phyloP scores from a whole-genome alignment of 768 basidiomycete species.

The Leccinum subgranulosum region DNA sequence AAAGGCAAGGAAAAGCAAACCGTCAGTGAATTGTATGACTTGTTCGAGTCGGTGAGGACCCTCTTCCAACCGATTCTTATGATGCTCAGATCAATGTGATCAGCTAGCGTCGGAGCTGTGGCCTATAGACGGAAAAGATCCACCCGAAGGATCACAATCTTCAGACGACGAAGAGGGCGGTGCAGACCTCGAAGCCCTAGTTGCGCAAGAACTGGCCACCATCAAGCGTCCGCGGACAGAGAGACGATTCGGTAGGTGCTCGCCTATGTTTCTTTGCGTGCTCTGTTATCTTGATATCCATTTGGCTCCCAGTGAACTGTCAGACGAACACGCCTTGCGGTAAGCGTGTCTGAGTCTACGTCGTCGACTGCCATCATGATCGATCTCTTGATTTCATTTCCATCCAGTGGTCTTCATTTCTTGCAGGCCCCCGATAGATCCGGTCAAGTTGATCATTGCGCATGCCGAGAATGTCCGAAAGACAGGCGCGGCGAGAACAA shows the following conservation, averaged over 20 bases:
- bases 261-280: neutral
- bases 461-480: constrained; percentile 60
- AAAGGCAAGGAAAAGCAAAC: constrained; percentile 82
- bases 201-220: constrained; percentile 66
- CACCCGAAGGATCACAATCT: constrained; percentile 23
- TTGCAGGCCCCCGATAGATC: constrained; percentile 74
- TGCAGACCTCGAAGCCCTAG: constrained; percentile 63
- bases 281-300: neutral
- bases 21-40: constrained; percentile 70
- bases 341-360: constrained; percentile 25
- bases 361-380: neutral
- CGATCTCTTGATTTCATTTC: neutral
- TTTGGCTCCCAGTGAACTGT: constrained; percentile 54
- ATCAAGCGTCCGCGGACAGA: constrained; percentile 65
- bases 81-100: constrained; percentile 12
- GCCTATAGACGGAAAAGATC: constrained; percentile 42
- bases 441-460: constrained; percentile 62
- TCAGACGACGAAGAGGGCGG: constrained; percentile 37
- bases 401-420: constrained; percentile 72
- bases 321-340: constrained; percentile 80
- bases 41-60: constrained; percentile 68
- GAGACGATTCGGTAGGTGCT: constrained; percentile 58
- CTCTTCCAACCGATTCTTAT: neutral
- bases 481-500: constrained; percentile 63
- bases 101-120: constrained; percentile 73